Evolutionary conservation across 2,329 filamentous ascomycete species (phyloP), one percentile per base, ranked within the genome.

Genomic region (Trichoderma atrobrunneum): DNA sequence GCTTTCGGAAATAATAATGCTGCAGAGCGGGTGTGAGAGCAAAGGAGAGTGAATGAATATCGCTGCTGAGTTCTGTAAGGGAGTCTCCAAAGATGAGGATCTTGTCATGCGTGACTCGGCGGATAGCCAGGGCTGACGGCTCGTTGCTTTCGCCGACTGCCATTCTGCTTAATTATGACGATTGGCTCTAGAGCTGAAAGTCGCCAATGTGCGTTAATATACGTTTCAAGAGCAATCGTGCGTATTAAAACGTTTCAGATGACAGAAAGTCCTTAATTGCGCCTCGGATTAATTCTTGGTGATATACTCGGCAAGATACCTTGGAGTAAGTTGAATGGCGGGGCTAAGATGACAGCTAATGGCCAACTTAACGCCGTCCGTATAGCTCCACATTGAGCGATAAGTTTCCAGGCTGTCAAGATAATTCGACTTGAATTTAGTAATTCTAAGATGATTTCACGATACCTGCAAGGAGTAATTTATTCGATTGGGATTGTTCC

Each of bases 1-100:
- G 66, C 12, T 69, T 69, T 39, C 66, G 66, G 43, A 69, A 60
- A 30, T 69, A 60, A 59, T 69, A 51, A 10, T 60, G 66, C 36
- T 69, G 66, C 10, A 69, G 39, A 18, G 66, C 66, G 3, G 66
- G 66, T 8, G 66, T 69, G 28, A 69, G 66, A 34, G 66, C 56
- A 6, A 69, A 69, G 1, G 66, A 69, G 3, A 69, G 56, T 6
- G 66, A 51, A 28, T 60, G 56, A n/a, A 69, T 32, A 12, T 61
- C 57, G 10, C 66, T 69, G 56, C 66, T 61, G 32, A 69, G 66
- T n/a, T 69, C 56, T 14, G 66, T 69, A 16, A 69, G 66, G 6
- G 56, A 61, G 39, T 69, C 66, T 8, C 56, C 66, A 26, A 69
- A 51, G 1, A 69, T 12, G 14, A 69, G 36, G 16, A 69, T 69